Percentiles rank a stretch among this genome's conserved stretches.
Conservation (phyloP, 2,329 filamentous ascomycete genomes). For the Alternaria sp. region DNA sequence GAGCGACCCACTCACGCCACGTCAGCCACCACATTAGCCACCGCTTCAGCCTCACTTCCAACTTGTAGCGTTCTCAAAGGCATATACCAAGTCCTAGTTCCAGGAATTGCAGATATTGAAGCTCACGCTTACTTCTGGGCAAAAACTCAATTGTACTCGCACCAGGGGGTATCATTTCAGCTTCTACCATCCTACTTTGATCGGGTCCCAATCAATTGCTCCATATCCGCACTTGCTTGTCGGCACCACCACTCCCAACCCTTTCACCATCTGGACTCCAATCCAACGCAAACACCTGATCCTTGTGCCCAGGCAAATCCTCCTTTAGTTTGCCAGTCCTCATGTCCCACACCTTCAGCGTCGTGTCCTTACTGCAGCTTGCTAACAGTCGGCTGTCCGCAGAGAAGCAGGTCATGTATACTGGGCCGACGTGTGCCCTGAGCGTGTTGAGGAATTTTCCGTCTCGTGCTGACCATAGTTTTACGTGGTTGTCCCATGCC, state of each 20-base stretch:
- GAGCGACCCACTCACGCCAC: background rate
- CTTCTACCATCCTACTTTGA: constrained; percentile 6
- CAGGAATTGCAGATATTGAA: background rate
- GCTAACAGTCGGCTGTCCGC: constrained; percentile 91
- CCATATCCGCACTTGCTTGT: constrained; percentile 78
- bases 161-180: constrained; percentile 21
- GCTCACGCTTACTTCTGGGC: background rate
- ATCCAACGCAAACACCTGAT: constrained; percentile 93
- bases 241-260: constrained; percentile 91
- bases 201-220: constrained; percentile 57
- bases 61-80: background rate
- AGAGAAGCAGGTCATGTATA: constrained; percentile 93
- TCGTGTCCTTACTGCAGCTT: constrained; percentile 89
- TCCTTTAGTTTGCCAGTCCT: constrained; percentile 80
- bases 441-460: constrained; percentile 85
- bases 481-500: constrained; percentile 94
- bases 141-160: background rate
- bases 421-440: constrained; percentile 87
- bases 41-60: constrained; percentile 3
- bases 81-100: background rate
- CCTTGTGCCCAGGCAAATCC: constrained; percentile 89
- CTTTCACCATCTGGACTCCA: constrained; percentile 92
- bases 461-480: constrained; percentile 84
- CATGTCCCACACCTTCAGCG: constrained; percentile 94
- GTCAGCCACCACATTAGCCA: background rate